Percentiles rank a stretch among this genome's conserved stretches.
phyloP scores from a whole-genome alignment of 371 early-diverging fungal genomes.

The Choanephora cucurbitarum region DNA sequence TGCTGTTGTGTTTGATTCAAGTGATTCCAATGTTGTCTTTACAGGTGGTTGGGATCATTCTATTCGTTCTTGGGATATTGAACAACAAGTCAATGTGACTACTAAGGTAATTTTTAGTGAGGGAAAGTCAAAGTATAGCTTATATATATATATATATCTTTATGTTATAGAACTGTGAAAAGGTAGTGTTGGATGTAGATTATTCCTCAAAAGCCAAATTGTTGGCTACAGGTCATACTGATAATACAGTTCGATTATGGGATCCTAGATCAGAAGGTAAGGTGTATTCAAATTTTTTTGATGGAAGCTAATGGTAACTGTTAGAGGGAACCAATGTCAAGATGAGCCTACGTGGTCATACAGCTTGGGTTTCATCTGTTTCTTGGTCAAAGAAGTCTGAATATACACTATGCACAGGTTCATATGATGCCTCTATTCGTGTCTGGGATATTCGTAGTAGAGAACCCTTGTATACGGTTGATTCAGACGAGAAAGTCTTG shows the following conservation, averaged over 20 bases:
- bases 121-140: too few species aligned
- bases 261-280: conserved; percentile 80
- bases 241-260: conserved; percentile 82
- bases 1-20: conserved; percentile 66
- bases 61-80: conserved; percentile 88
- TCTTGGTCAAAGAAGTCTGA: conserved; percentile 83
- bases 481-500: conserved; percentile 69
- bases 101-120: conserved; percentile 62
- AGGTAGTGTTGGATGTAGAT: conserved; percentile 75
- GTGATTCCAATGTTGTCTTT: conserved; percentile 62
- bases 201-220: conserved; percentile 70
- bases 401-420: conserved; percentile 77
- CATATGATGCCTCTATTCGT: conserved; percentile 86
- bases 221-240: conserved; percentile 88
- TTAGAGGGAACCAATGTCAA: conserved; percentile 76
- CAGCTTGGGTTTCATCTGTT: conserved; percentile 81
- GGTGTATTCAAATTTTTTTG: too few species aligned
- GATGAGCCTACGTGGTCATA: conserved; percentile 76
- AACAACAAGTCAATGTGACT: conserved; percentile 65
- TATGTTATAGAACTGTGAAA: conserved; percentile 79
- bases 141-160: neutral
- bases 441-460: conserved; percentile 93
- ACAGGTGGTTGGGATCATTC: conserved; percentile 95
- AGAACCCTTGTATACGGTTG: conserved; percentile 72
- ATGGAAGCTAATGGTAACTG: neutral